Base-by-base conservation (phyloP, 495 filamentous ascomycete species). In the Letharia columbiana region DNA sequence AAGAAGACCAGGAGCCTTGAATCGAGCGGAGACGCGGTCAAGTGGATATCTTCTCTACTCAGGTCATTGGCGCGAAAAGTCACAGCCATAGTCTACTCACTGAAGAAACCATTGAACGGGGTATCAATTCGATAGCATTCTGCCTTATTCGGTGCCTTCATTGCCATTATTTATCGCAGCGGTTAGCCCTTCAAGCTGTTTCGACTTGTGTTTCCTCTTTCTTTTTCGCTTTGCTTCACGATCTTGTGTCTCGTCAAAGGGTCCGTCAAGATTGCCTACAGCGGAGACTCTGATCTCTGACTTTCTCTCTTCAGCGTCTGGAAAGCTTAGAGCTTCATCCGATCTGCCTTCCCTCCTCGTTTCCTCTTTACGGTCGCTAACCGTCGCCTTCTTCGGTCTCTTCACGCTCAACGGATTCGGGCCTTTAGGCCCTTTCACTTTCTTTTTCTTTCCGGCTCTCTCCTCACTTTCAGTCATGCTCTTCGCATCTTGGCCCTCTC, bases 361-460 rank as follows among this genome's bases (percentile, higher is more conserved):
- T 68, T 69, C 49, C 75, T 70, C 8, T 31, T 58, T 39, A 9
- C n/a, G 8, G 31, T 18, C 33, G 49, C 40, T 23, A 4, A 12
- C 52, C 58, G 23, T 62, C 68, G 52, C 65, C 72, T 81, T 87
- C 79, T 89, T 91, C 63, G 86, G 75, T 78, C 96, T 98, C 81
- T 91, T 95, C 69, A 96, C 78, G 66, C 91, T 87, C 68, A 98
- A 78, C 13, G 94, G 94, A 79, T 98, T 98, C 12, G 93, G 91
- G 11, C 81, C 87, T 75, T 93, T 97, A 0, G 78, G 81, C 28
- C 92, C 92, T 67, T 84, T 88, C 67, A 81, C 78, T 70, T 83
- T 89, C 72, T 85, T 87, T 75, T 84, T 86, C 70, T 81, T 78
- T 15, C 73, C 66, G 20, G 68, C 50, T 28, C 58, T 75, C 6